Evolutionary conservation across 805 yeast genomes (phyloP).

Genomic region (Saturnispora sanitii): DNA sequence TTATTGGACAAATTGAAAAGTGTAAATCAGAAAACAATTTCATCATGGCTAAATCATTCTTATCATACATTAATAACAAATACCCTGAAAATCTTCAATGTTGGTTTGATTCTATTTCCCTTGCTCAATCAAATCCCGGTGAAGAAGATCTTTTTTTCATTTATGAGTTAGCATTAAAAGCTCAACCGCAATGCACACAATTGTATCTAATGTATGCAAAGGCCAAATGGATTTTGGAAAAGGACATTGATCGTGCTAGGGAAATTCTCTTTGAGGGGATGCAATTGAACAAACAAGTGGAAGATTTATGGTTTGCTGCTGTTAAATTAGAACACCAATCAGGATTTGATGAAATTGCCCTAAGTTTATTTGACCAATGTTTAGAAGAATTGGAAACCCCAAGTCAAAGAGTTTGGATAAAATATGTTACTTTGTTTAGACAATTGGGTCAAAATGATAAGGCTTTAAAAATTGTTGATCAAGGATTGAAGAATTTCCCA

Average conservation of each 20-base stretch:
- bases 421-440: slow-evolving; percentile 45
- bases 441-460: slow-evolving; percentile 25
- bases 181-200: slow-evolving; percentile 39
- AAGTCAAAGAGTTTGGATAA: slow-evolving; percentile 50
- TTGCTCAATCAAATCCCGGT: slow-evolving; percentile 26
- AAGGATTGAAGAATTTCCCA: slow-evolving; percentile 43
- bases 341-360: slow-evolving; percentile 29
- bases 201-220: slow-evolving; percentile 65
- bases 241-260: slow-evolving; percentile 44
- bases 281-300: slow-evolving; percentile 33
- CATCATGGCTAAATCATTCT: slow-evolving; percentile 38
- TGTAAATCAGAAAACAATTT: slow-evolving; percentile 15
- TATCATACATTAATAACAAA: slow-evolving; percentile 34
- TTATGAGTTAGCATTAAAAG: slow-evolving; percentile 44
- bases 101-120: slow-evolving; percentile 40
- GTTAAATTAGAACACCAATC: slow-evolving; percentile 49
- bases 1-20: slow-evolving; percentile 25
- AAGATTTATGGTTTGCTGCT: slow-evolving; percentile 63
- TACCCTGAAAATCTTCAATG: slow-evolving; percentile 36
- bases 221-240: slow-evolving; percentile 44
- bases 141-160: slow-evolving; percentile 29
- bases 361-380: slow-evolving; percentile 27
- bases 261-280: slow-evolving; percentile 42
- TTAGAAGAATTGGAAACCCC: slow-evolving; percentile 12
- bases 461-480: slow-evolving; percentile 34